Conservation (phyloP, 176 grass and related monocot species). For the Panicum miliaceum region DNA sequence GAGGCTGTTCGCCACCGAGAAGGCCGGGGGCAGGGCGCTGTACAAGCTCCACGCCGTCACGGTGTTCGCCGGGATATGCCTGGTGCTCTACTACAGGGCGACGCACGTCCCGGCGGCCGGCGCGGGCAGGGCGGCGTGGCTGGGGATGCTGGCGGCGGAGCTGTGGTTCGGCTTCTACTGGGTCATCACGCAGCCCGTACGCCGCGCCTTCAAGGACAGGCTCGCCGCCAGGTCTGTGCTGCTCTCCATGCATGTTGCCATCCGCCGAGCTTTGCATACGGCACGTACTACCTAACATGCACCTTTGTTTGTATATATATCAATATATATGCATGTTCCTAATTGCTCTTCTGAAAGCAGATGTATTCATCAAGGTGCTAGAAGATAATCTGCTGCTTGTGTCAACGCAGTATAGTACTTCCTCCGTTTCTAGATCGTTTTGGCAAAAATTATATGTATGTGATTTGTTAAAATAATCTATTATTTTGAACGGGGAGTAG, state of each 20-base stretch:
- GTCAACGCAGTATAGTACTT: too few species aligned
- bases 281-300: not conserved
- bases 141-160: constrained; percentile 66
- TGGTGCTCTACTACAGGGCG: constrained; percentile 56
- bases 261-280: too few species aligned
- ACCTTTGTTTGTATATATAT: too few species aligned
- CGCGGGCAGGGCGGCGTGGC: constrained; percentile 44
- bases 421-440: too few species aligned
- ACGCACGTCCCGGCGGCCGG: constrained; percentile 38
- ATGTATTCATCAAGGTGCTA: too few species aligned
- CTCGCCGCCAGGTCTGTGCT: constrained; percentile 29
- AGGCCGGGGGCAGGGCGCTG: constrained; percentile 29
- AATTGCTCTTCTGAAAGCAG: too few species aligned
- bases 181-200: constrained; percentile 72
- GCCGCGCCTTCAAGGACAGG: constrained; percentile 59
- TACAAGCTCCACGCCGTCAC: constrained; percentile 55
- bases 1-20: constrained; percentile 63
- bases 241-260: not conserved
- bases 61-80: constrained; percentile 48
- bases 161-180: constrained; percentile 75
- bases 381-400: too few species aligned
- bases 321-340: too few species aligned
- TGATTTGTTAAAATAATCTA: too few species aligned
- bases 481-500: too few species aligned
- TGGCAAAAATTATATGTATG: too few species aligned